Evolutionary conservation across 352 stramenopile species (phyloP), one percentile per base, ranked within the genome.

Genomic region (Pythium monospermum): DNA sequence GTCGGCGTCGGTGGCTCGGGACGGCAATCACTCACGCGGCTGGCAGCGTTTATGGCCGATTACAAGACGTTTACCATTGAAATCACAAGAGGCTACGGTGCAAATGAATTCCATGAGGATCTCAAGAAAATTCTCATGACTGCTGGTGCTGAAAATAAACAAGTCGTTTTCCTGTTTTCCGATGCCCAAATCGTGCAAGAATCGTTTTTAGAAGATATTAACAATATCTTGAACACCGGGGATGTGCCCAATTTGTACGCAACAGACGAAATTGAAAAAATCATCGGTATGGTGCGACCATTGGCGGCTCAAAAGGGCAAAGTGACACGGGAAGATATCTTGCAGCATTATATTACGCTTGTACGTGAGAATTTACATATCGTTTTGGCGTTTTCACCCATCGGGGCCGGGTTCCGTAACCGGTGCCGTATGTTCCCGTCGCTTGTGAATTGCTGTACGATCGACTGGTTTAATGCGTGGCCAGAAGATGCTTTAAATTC

Each of bases 401-500:
- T 98, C 39, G 92, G 92, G 11, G 75, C 74, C 1, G 77, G 82
- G n/a, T 98, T 98, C 50, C 78, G 91, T 2, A 96, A 92, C 30
- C 85, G 92, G 0, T 97, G 90, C 50, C 84, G 89, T 12, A 97
- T 96, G 85, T 98, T 98, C 46, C 93, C 91, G 39, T 97, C 89
- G 39, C 71, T 98, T 3, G 89, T 97, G 5, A 97, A 97, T 52
- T 97, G 86, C 69, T 97, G 88, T 46, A 96, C 85, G 36, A 98
- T 98, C 60, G 93, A 98, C 53, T 98, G 94, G 94, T 98, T 98
- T 69, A 96, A 96, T 46, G 83, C 93, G 19, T 98, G 94, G 94
- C 94, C 94, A 0, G 84, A 96, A 53, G 93, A 98, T 43, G 94
- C 94, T 8, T 71, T 98, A 3, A 83, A 87, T 57, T 96, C 83